Evolutionary conservation across 1,284 basidiomycete species (phyloP), one percentile per base, ranked within the genome.

Genomic region (Amylostereum areolatum): DNA sequence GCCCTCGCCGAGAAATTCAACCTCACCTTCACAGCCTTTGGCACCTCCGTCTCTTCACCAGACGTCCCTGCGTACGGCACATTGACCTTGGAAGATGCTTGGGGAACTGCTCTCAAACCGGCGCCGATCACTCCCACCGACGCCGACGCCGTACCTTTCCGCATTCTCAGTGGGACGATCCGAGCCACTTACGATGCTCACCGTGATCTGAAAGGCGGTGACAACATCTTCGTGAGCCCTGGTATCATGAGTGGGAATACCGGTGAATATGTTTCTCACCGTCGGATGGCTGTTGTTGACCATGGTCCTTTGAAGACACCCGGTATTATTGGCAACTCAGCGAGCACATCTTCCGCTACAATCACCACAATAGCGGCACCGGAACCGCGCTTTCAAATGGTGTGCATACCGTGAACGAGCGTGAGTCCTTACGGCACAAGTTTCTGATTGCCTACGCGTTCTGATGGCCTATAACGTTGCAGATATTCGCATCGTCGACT

Each of bases 331-430:
- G 76, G 76, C 65, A 67, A 31, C 58, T 77, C 28, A 73, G 74
- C 1, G 54, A 56, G n/a, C 71, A 77, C 45, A 77, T 77, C 51
- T 69, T 75, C 61, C 73, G 75, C 11, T 77, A 78, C 55, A 66
- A 65, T 47, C 75, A 77, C 55, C 59, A 63, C 45, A 63, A 66
- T 50, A 57, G 54, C 31, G 56, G 56, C n/a, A 67, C 68, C 52
- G 59, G 61, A 9, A 66, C 61, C 41, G 68, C 53, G 50, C 45
- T 62, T 63, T 55, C 64, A 56, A 68, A 68, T 43, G 75, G 75
- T 3, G 69, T 83, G 29, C 88, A 89, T 62, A 87, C 87, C 1
- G 64, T 75, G 11, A 67, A 77, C 46, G 75, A 76, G 63, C 60
- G 70, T 62, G 48, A 35, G 60, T 50, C 33, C 8, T 59, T 46